Base-by-base conservation (phyloP, 2,329 filamentous ascomycete species). In the Akanthomyces uredinophilus region DNA sequence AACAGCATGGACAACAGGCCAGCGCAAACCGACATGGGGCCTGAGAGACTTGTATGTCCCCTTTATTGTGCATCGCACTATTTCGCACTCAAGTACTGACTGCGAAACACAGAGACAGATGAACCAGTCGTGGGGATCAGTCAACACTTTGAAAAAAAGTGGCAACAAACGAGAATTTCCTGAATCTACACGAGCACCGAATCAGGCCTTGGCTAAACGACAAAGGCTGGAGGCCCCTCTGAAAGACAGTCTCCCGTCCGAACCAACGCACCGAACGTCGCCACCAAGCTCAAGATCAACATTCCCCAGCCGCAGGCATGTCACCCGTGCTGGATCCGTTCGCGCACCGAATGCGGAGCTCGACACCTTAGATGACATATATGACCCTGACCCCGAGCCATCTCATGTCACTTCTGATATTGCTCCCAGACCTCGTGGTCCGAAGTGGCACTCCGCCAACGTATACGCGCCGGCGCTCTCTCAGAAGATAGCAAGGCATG, bases 191-290 rank as follows among this genome's bases (percentile, higher is more conserved):
- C 55, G 47, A 35, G 16, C 59, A 18, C 53, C 53, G 60, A 47
- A 65, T 50, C 63, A 66, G 49, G 66, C 64, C 35, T 29, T 65
- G 14, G 58, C 57, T 5, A 72, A 72, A 64, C 66, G 71, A 46
- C 66, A 67, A 47, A 71, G 65, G 39, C 44, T 51, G 61, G 44
- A 43, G 3, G 29, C 8, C 14, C n/a, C 14, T n/a, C 27, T 50
- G 2, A 18, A 20, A 22, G 49, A 53, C 6, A 35, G n/a, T 39
- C 11, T 44, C 13, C n/a, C 16, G 4, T 39, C 10, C n/a, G 49
- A 60, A 44, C 10, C 49, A 18, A 8, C 5, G 10, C 11, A 22
- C 13, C 10, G 3, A 37, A 32, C 14, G 14, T 32, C 14, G 16
- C 57, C 39, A n/a, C 7, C 27, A 18, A 60, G 10, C 14, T 37